These are phyloP conservation scores for Plasmodium falciparum DNA, from an alignment of 169 alveolate genomes.

Conservation along the genomic window DNA sequence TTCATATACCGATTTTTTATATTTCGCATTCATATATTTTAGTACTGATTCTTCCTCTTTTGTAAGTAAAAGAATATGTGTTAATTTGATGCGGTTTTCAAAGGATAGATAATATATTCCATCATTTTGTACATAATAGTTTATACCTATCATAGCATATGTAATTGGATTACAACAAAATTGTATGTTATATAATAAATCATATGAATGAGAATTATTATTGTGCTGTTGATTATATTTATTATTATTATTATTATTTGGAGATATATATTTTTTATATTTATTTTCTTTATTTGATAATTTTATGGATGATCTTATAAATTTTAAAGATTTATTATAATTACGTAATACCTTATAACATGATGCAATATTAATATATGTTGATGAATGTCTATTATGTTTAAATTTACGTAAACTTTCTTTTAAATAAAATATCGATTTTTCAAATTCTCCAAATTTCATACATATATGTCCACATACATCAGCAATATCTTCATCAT, in stretches of 20 bases:
- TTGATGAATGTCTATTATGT: constrained; percentile 53
- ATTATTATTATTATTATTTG: no score
- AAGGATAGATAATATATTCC: constrained; percentile 58
- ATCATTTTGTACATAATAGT: constrained; percentile 61
- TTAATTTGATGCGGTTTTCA: constrained; percentile 48
- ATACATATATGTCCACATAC: constrained; percentile 86
- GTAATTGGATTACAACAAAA: constrained; percentile 62
- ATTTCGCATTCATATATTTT: constrained; percentile 22
- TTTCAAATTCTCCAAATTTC: constrained; percentile 82
- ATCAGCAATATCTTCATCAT: constrained; percentile 84
- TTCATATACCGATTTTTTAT: constrained; percentile 16
- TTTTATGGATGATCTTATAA: constrained; percentile 52
- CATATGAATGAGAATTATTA: constrained; percentile 34
- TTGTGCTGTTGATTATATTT: constrained; percentile 1
- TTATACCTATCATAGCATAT: constrained; percentile 66
- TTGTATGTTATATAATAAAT: constrained; percentile 61
- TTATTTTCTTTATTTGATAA: constrained; percentile 40
- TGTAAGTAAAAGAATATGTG: constrained; percentile 39
- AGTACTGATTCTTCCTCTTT: constrained; percentile 57
- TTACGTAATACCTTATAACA: constrained; percentile 61
- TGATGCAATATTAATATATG: constrained; percentile 74
- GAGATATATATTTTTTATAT: background rate
- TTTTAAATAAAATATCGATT: constrained; percentile 79
- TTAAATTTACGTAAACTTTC: constrained; percentile 76
- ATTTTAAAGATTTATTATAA: constrained; percentile 50